phyloP scores from a whole-genome alignment of 1,284 basidiomycete species.

The Cryptococcus neoformans region DNA sequence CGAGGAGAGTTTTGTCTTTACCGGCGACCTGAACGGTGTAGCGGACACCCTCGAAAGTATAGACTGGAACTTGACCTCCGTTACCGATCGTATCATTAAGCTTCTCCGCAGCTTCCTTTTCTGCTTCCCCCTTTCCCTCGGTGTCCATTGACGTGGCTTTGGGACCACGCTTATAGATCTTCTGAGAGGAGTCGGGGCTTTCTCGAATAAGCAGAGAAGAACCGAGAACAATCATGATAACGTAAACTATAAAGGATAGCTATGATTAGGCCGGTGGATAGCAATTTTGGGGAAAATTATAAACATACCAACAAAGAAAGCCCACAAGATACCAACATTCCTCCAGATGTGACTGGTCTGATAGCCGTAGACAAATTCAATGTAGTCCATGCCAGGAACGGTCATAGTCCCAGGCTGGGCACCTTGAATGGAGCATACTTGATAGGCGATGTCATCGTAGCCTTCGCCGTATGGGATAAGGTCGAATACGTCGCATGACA shows the following conservation, averaged over 20 bases:
- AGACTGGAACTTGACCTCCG: background rate
- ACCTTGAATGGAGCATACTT: conserved; percentile 47
- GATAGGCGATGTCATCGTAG: conserved; percentile 41
- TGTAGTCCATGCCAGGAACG: conserved; percentile 48
- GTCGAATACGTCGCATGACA: background rate
- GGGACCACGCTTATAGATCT: background rate
- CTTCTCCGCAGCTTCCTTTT: background rate
- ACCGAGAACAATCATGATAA: background rate
- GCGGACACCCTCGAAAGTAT: background rate
- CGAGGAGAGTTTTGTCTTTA: conserved; percentile 46
- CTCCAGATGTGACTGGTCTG: conserved; percentile 43
- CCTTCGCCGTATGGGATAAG: background rate
- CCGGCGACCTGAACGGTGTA: conserved; percentile 20
- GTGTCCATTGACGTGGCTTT: background rate
- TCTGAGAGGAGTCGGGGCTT: conserved; percentile 53
- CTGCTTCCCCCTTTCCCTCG: background rate
- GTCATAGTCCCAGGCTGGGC: conserved; percentile 30
- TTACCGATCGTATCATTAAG: no score
- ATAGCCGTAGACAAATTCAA: conserved; percentile 45
- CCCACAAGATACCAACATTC: conserved; percentile 50
- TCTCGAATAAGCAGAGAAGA: conserved; percentile 37
- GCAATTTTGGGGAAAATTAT: conserved; percentile 53
- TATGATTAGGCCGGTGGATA: conserved; percentile 42
- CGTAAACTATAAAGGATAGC: background rate
- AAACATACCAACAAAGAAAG: conserved; percentile 61